Evolutionary conservation across 1,139 yeast genomes (phyloP).

Genomic region (Blastobotrys serpentis): DNA sequence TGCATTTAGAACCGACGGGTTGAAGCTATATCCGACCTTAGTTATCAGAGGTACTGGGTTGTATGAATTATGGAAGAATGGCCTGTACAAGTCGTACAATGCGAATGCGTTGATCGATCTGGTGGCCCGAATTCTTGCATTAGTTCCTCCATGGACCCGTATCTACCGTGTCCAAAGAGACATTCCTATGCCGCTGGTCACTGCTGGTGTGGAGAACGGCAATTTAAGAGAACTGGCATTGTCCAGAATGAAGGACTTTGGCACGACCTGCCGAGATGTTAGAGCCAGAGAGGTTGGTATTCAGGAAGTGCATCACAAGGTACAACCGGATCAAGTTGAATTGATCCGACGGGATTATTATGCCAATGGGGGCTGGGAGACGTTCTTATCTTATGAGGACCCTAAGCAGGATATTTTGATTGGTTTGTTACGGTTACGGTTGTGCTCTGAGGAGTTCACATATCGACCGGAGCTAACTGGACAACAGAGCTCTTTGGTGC

Average conservation of each 20-base stretch:
- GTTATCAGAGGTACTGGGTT: conserved; percentile 97
- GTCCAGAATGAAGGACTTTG: conserved; percentile 97
- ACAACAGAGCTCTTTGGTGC: conserved; percentile 87
- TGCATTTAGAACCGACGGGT: conserved; percentile 94
- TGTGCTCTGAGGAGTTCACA: conserved; percentile 86
- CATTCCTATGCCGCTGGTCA: conserved; percentile 98
- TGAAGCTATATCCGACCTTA: conserved; percentile 90
- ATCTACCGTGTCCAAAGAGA: conserved; percentile 98
- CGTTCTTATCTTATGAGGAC: conserved; percentile 92
- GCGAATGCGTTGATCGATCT: conserved; percentile 92
- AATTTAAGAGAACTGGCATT: conserved; percentile 91
- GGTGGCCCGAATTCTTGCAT: conserved; percentile 90
- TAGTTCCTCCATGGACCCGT: conserved; percentile 99
- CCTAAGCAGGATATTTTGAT: conserved; percentile 94
- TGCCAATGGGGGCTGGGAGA: conserved; percentile 99
- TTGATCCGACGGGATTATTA: conserved; percentile 91
- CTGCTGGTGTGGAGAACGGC: conserved; percentile 98
- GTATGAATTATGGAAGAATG: conserved; percentile 96
- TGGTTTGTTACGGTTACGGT: conserved; percentile 83
- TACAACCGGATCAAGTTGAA: conserved; percentile 96
- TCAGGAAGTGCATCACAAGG: conserved; percentile 96
- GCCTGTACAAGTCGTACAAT: conserved; percentile 88
- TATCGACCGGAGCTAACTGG: conserved; percentile 82
- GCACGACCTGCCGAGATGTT: conserved; percentile 95
- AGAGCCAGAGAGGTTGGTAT: conserved; percentile 98